Evolutionary conservation across 2,329 filamentous ascomycete species (phyloP), one percentile per base, ranked within the genome.

Genomic region (Colletotrichum sidae): DNA sequence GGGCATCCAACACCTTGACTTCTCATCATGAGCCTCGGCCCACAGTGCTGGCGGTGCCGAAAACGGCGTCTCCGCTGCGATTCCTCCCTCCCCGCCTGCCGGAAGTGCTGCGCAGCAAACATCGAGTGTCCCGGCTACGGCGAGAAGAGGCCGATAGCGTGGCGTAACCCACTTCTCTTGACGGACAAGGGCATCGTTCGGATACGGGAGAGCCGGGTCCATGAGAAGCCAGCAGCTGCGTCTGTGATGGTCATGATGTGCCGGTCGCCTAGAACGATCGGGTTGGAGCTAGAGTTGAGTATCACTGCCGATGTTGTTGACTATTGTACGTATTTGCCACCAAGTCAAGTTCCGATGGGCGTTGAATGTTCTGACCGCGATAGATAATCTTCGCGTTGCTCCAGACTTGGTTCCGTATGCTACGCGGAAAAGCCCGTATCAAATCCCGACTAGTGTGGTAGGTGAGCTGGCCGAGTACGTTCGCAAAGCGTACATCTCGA

Each of bases 1-100:
- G n/a, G n/a, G n/a, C n/a, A n/a, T n/a, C n/a, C n/a, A n/a, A n/a
- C n/a, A n/a, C n/a, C n/a, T n/a, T n/a, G n/a, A n/a, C n/a, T n/a
- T n/a, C n/a, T n/a, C n/a, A n/a, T n/a, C n/a, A 51, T 55, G 55
- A 60, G 42, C n/a, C 45, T 65, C 11, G 56, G 51, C 34, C 62
- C 62, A 5, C 62, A 46, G 46, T 55, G 61, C 45, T 55, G 61
- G 50, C 39, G 46, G 8, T 65, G 57, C 45, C 46, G 46, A 38
- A 56, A 65, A 25, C 49, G 35, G 12, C 45, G 62, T 4, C 62
- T 51, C 0, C 61, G 62, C 1, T 65, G 62, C 45, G 51, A 65
- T n/a, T 65, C 62, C 12, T 65, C 57, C 15, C n/a, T 7, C 7
- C 56, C 46, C 8, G 2, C 39, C 33, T 61, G 57, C 57, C 34